phyloP scores from a whole-genome alignment of 805 yeast genomes.

The Cyberlindnera petersonii region DNA sequence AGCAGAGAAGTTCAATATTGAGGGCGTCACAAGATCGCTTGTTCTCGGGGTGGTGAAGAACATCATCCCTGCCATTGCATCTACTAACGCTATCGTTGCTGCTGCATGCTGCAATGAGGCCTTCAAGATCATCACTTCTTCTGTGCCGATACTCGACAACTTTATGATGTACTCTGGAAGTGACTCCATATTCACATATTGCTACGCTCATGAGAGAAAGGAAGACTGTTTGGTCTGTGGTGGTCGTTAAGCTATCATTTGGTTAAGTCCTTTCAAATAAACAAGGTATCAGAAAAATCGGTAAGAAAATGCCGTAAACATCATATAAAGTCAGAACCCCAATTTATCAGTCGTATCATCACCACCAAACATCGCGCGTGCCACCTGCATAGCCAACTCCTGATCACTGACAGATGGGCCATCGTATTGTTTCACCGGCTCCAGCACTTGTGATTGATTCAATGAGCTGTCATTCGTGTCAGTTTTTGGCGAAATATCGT shows the following conservation, averaged over 20 bases:
- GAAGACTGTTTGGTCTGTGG: conserved; percentile 80
- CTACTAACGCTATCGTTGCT: conserved; percentile 90
- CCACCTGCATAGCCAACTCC: conserved; percentile 27
- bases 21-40: conserved; percentile 64
- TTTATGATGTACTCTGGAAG: conserved; percentile 88
- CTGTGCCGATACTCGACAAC: conserved; percentile 64
- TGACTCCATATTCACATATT: conserved; percentile 69
- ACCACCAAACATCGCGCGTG: conserved; percentile 27
- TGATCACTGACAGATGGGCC: too few species aligned
- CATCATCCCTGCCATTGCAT: conserved; percentile 91
- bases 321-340: background rate
- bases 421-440: too few species aligned
- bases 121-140: conserved; percentile 69
- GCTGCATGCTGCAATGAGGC: conserved; percentile 86
- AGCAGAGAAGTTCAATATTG: conserved; percentile 61
- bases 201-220: conserved; percentile 59
- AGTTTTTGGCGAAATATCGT: conserved; percentile 22
- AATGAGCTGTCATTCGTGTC: conserved; percentile 7
- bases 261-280: background rate
- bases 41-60: conserved; percentile 87
- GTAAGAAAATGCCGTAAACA: background rate
- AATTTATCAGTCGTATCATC: conserved; percentile 16
- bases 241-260: conserved; percentile 14
- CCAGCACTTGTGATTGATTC: conserved; percentile 6
- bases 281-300: background rate